Evolutionary conservation across 371 early-diverging fungal genomes (phyloP).

Genomic region (Mucor sp.): DNA sequence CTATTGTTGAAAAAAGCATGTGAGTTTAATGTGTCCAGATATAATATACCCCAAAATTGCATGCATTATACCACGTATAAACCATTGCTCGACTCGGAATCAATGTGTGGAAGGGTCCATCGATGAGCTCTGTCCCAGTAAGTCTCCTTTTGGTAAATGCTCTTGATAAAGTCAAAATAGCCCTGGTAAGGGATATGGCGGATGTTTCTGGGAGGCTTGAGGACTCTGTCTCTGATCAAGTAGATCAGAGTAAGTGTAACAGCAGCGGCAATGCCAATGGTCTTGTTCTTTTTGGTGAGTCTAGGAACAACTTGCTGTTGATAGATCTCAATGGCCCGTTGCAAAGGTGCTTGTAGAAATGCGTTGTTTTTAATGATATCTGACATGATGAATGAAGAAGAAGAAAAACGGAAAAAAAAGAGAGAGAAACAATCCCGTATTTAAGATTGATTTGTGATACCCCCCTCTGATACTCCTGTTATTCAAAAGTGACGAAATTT

Average conservation of each 20-base stretch:
- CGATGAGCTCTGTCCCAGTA: not conserved
- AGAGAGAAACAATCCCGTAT: not conserved
- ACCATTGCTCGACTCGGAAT: constrained; percentile 3
- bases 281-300: constrained; percentile 9
- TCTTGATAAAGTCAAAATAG: not conserved
- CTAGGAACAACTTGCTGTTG: not conserved
- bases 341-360: not conserved
- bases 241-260: constrained; percentile 4
- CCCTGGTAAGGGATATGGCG: constrained; percentile 26
- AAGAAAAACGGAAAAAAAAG: not conserved
- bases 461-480: not conserved
- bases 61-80: constrained; percentile 13
- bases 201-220: constrained; percentile 21
- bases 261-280: constrained; percentile 7
- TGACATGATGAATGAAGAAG: not conserved
- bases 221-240: not conserved
- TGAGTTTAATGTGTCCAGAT: not conserved
- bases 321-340: not conserved
- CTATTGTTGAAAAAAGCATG: not conserved
- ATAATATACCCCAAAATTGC: too few relatives aligned
- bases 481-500: not conserved
- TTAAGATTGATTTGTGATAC: not conserved
- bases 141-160: not conserved
- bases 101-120: not conserved
- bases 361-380: not conserved